Evolutionary conservation across 768 basidiomycete species (phyloP).

Genomic region (Xerocomus spinulosus): DNA sequence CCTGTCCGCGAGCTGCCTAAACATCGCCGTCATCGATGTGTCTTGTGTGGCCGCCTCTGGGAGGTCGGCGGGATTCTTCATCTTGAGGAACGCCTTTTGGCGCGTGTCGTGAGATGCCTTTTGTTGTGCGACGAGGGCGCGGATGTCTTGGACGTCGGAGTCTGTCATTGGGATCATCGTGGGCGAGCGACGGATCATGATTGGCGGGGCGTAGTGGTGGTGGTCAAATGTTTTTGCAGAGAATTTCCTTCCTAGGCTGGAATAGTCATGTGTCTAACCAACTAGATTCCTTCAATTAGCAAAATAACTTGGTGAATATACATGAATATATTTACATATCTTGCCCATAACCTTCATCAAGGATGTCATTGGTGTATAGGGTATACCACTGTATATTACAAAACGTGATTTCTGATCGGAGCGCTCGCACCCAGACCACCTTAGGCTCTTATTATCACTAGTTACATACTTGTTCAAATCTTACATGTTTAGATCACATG

Average conservation of each 20-base stretch:
- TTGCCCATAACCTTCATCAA: neutral
- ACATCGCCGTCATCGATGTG: conserved; percentile 7
- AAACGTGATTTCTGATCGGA: neutral
- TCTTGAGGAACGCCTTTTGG: conserved; percentile 39
- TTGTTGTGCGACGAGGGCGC: conserved; percentile 52
- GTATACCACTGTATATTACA: neutral
- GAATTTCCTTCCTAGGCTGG: no score
- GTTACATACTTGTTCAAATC: neutral
- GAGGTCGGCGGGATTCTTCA: conserved; percentile 43
- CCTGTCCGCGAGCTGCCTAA: conserved; percentile 15
- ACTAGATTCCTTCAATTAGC: no score
- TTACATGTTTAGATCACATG: neutral
- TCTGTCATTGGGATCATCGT: conserved; percentile 76
- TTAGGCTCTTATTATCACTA: neutral
- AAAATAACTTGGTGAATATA: no score
- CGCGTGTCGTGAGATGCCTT: conserved; percentile 39
- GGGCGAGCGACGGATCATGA: conserved; percentile 78
- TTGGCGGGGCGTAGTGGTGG: no score
- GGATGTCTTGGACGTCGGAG: conserved; percentile 73
- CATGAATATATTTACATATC: neutral
- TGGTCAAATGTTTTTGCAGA: no score
- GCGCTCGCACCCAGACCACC: neutral
- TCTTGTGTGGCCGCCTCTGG: conserved; percentile 8
- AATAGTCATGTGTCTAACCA: no score
- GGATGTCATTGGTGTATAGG: neutral